phyloP scores from a whole-genome alignment of 306 rosid genomes.

The Vigna mungo region DNA sequence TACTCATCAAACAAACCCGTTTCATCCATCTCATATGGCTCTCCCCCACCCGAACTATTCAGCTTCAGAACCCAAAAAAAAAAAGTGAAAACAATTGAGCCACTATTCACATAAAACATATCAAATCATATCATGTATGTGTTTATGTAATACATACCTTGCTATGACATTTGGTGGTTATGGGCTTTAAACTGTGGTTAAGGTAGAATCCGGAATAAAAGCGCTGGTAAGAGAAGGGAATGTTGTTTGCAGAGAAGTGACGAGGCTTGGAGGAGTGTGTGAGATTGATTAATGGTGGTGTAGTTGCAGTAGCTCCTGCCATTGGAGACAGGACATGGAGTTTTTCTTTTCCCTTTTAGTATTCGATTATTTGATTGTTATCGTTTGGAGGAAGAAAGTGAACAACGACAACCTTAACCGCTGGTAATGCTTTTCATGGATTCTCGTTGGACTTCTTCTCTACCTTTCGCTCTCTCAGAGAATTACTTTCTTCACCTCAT shows the following conservation, averaged over 20 bases:
- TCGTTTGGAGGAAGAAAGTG: slow-evolving; percentile 3
- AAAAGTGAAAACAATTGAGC: background rate
- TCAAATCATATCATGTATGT: background rate
- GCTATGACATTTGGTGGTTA: slow-evolving; percentile 44
- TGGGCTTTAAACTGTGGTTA: slow-evolving; percentile 40
- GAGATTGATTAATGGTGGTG: slow-evolving; percentile 36
- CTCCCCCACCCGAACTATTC: slow-evolving; percentile 56
- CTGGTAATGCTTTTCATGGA: background rate
- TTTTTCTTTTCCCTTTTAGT: background rate
- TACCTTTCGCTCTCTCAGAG: too few species aligned
- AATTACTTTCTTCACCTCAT: too few species aligned
- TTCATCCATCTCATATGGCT: slow-evolving; percentile 51
- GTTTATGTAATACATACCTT: slow-evolving; percentile 44
- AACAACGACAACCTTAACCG: background rate
- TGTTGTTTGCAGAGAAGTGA: slow-evolving; percentile 37
- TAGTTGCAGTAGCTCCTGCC: slow-evolving; percentile 52
- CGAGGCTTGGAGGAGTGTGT: slow-evolving; percentile 44
- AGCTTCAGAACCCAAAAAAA: slow-evolving; percentile 47
- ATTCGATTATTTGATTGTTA: background rate
- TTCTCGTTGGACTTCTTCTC: background rate
- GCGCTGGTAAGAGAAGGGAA: slow-evolving; percentile 25
- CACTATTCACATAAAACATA: background rate
- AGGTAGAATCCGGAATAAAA: slow-evolving; percentile 22
- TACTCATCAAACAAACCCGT: slow-evolving; percentile 50
- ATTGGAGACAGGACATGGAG: slow-evolving; percentile 43